Conservation (phyloP, 2,329 filamentous ascomycete species). For the Neonectria neomacrospora region DNA sequence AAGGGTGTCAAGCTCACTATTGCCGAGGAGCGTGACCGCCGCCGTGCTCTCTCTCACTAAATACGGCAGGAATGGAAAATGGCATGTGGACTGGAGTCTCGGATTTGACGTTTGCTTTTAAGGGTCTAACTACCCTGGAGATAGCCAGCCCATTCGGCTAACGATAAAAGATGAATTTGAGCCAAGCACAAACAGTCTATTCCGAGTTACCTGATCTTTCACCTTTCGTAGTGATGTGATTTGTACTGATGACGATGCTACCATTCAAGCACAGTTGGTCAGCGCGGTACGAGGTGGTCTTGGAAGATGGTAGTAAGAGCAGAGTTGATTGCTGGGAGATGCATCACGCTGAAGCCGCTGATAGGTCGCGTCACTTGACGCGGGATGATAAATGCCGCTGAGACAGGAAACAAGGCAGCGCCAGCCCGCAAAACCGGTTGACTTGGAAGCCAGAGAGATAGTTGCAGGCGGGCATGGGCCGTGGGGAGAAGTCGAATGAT, state of each 20-base stretch:
- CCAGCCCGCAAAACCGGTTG: background rate
- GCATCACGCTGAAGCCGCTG: background rate
- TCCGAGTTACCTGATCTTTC: constrained; percentile 21
- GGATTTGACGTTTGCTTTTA: constrained; percentile 53
- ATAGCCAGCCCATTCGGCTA: constrained; percentile 51
- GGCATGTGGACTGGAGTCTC: constrained; percentile 55
- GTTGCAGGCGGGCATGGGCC: background rate
- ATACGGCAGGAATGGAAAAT: constrained; percentile 44
- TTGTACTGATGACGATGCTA: background rate
- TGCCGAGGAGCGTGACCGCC: constrained; percentile 98
- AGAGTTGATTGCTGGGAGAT: background rate
- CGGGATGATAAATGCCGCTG: background rate
- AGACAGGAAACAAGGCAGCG: background rate
- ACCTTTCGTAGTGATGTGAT: constrained; percentile 3
- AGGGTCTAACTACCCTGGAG: constrained; percentile 47
- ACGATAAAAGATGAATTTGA: constrained; percentile 53
- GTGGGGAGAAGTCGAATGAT: constrained; percentile 17
- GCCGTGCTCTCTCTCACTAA: constrained; percentile 77
- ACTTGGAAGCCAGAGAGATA: background rate
- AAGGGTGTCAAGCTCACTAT: constrained; percentile 99
- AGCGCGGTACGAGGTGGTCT: background rate
- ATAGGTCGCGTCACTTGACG: background rate
- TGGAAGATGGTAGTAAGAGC: background rate
- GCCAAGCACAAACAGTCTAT: constrained; percentile 46
- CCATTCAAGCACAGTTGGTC: too few relatives aligned